phyloP scores from a whole-genome alignment of 768 basidiomycete species.

The Aureoboletus auriporus region DNA sequence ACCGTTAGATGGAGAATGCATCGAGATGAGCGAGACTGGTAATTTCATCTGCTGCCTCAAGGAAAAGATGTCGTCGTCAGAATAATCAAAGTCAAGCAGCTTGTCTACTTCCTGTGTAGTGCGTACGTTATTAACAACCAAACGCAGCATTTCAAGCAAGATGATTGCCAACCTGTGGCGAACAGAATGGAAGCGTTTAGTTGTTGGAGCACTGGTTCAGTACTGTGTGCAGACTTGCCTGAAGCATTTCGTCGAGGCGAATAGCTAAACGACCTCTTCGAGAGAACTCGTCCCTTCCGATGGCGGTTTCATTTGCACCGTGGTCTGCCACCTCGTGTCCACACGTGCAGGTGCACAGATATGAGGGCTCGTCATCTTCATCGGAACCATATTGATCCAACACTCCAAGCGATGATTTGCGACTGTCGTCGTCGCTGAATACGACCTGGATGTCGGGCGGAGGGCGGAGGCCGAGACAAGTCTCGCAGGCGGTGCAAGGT shows the following conservation, averaged over 20 bases:
- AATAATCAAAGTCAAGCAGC: slow-evolving; percentile 77
- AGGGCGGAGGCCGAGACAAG: slow-evolving; percentile 73
- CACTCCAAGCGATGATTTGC: slow-evolving; percentile 47
- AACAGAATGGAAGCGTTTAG: slow-evolving; percentile 12
- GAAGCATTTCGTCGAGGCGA: slow-evolving; percentile 75
- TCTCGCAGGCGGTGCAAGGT: slow-evolving; percentile 57
- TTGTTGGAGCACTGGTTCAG: not conserved
- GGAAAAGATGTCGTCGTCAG: slow-evolving; percentile 64
- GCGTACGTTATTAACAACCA: slow-evolving; percentile 11
- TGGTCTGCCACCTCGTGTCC: slow-evolving; percentile 64
- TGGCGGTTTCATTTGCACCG: slow-evolving; percentile 54
- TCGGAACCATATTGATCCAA: slow-evolving; percentile 69
- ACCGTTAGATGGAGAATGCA: slow-evolving; percentile 54
- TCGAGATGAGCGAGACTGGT: slow-evolving; percentile 47
- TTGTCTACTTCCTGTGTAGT: slow-evolving; percentile 63
- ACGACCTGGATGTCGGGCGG: slow-evolving; percentile 53
- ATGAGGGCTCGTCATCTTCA: slow-evolving; percentile 54
- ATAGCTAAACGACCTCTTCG: slow-evolving; percentile 72
- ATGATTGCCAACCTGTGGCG: slow-evolving; percentile 21
- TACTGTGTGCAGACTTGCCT: slow-evolving; percentile 42
- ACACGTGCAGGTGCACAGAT: slow-evolving; percentile 63
- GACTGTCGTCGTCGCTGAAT: slow-evolving; percentile 43
- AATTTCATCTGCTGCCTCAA: slow-evolving; percentile 67
- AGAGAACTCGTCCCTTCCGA: slow-evolving; percentile 63
- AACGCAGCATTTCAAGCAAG: slow-evolving; percentile 8